Conservation (phyloP, 108 stramenopile genomes). For the Parmales sp. region DNA sequence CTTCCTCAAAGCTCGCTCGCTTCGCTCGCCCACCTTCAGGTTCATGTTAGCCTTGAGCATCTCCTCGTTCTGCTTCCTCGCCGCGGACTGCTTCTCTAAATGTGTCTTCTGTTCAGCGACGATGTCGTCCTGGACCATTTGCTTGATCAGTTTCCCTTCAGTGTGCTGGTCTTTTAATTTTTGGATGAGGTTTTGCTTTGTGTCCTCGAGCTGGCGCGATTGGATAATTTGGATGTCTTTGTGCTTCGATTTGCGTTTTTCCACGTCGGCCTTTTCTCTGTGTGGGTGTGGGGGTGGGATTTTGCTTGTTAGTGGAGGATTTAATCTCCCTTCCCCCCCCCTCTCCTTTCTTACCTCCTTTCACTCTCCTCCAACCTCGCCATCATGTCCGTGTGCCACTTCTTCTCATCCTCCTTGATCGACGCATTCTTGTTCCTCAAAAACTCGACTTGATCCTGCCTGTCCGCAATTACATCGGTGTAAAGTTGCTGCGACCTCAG, state of each 20-base stretch:
- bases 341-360: slow-evolving; percentile 21
- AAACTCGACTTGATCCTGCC: slow-evolving; percentile 30
- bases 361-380: slow-evolving; percentile 15
- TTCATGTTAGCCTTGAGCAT: slow-evolving; percentile 27
- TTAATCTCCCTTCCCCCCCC: slow-evolving; percentile 15
- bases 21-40: no score
- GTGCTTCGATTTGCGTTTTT: slow-evolving; percentile 19
- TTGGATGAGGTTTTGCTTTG: slow-evolving; percentile 11
- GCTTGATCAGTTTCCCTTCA: slow-evolving; percentile 22
- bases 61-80: slow-evolving; percentile 8
- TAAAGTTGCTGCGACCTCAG: slow-evolving; percentile 48
- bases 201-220: slow-evolving; percentile 19
- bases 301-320: not conserved
- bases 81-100: slow-evolving; percentile 15
- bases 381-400: slow-evolving; percentile 26
- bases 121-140: slow-evolving; percentile 17
- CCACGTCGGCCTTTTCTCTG: slow-evolving; percentile 32
- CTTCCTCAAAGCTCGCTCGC: no score
- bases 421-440: slow-evolving; percentile 14
- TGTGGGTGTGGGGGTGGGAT: slow-evolving; percentile 16
- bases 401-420: slow-evolving; percentile 22
- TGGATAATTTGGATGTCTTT: slow-evolving; percentile 12
- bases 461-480: slow-evolving; percentile 40
- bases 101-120: slow-evolving; percentile 14
- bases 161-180: slow-evolving; percentile 11